Evolutionary conservation across 441 rosid species (phyloP), one percentile per base, ranked within the genome.

Genomic region (Erodium trifolium): DNA sequence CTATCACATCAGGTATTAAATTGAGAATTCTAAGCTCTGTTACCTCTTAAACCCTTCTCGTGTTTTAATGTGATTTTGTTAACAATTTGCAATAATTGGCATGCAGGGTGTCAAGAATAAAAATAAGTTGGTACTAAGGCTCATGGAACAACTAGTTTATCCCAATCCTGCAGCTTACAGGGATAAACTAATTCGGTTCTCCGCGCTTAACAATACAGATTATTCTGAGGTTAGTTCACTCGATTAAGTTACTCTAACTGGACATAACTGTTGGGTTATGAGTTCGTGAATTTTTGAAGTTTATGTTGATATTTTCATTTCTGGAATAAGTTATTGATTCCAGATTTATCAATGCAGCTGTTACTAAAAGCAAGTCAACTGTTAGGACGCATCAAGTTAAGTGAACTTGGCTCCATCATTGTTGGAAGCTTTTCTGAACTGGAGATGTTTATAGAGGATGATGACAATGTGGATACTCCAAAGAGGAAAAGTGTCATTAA

Each of bases 101-200:
- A 77, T 79, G 79, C 83, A 96, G 99, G 98, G 98, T 76, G 84
- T 96, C 76, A 89, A 77, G 83, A 86, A 90, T 78, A 96, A 93
- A 85, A 96, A 96, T 76, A 91, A 91, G 82, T 83, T 96, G 72
- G 88, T 96, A 71, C 79, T 93, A 51, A 83, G 88, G 72, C 92
- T 96, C 78, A 86, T 96, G 97, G 98, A 96, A 81, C 99, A 96
- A 72, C 86, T 96, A 73, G 97, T 93, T 81, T 93, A 96, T 79
- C 97, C 98, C 31, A 90, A 89, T 75, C 98, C 99, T 77, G 98
- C 97, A 75, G 98, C 97, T 5, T 96, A 96, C 80, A 88, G 98
- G 82, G 97, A 89, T 72, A 87, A 89, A 82, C 91, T 96, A 19
- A 87, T 96, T 63, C 93, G 97, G 66, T 93, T 96, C 83, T 91